phyloP scores from a whole-genome alignment of 768 basidiomycete genomes.

The Phylloporus sp. region DNA sequence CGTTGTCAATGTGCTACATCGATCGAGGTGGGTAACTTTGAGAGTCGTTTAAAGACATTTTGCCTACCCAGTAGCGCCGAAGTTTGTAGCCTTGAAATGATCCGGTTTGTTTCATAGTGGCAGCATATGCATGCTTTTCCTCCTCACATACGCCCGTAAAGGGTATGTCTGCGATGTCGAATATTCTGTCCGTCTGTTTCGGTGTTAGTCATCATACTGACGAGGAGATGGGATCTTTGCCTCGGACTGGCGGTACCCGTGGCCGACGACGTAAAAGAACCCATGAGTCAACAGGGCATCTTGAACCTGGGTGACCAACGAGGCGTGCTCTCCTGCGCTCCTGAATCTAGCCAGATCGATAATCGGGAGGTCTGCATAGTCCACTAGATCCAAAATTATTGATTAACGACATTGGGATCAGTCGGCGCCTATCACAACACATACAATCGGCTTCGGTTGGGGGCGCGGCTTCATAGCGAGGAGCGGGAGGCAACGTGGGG shows the following conservation, averaged over 20 bases:
- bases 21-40: not conserved
- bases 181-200: slow-evolving; percentile 41
- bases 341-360: slow-evolving; percentile 44
- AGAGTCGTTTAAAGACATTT: not conserved
- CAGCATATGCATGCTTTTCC: slow-evolving; percentile 42
- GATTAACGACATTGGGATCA: not conserved
- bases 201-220: slow-evolving; percentile 26
- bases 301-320: slow-evolving; percentile 37
- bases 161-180: slow-evolving; percentile 45
- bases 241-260: slow-evolving; percentile 37
- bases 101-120: slow-evolving; percentile 38
- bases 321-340: slow-evolving; percentile 35
- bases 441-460: slow-evolving; percentile 33
- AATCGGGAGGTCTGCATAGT: slow-evolving; percentile 47
- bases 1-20: slow-evolving; percentile 56
- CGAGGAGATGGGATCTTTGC: slow-evolving; percentile 9
- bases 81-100: slow-evolving; percentile 52
- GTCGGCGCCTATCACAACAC: slow-evolving; percentile 9
- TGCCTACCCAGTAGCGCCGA: slow-evolving; percentile 43
- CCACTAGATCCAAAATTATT: slow-evolving; percentile 32
- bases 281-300: slow-evolving; percentile 44
- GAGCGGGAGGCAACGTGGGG: slow-evolving; percentile 28
- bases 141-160: slow-evolving; percentile 37
- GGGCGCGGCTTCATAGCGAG: slow-evolving; percentile 36
- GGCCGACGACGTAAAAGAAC: slow-evolving; percentile 39